Percentiles rank a stretch among this genome's conserved stretches.
phyloP scores from a whole-genome alignment of 2,329 filamentous ascomycete species.

The Stagonosporopsis tanaceti region DNA sequence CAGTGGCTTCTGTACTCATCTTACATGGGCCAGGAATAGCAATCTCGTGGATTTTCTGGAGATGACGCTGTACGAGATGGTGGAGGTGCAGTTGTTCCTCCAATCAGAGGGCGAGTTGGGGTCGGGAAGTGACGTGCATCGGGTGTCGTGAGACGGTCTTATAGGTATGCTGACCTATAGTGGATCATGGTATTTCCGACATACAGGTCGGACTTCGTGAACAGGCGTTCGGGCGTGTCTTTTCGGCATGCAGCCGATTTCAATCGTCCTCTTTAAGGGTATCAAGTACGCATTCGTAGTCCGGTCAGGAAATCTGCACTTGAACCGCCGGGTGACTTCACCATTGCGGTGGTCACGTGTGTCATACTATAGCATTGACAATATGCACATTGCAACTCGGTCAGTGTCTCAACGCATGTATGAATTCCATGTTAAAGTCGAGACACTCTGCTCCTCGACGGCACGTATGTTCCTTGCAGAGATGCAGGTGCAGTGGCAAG shows the following conservation, averaged over 20 bases:
- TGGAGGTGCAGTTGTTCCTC: conserved; percentile 16
- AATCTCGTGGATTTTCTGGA: conserved; percentile 13
- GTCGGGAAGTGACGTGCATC: conserved; percentile 15
- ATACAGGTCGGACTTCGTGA: conserved; percentile 3
- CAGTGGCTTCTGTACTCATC: conserved; percentile 19
- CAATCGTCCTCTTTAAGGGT: not conserved
- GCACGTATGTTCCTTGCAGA: not conserved
- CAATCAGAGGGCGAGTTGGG: conserved; percentile 7
- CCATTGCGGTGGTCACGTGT: not conserved
- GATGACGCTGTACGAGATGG: conserved; percentile 16
- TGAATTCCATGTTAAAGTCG: not conserved
- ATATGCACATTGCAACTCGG: conserved; percentile 5
- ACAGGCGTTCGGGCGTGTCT: conserved; percentile 14
- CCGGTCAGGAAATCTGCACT: not conserved
- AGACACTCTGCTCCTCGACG: conserved; percentile 1
- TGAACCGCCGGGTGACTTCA: not conserved
- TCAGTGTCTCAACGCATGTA: not conserved
- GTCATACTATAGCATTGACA: conserved; percentile 9
- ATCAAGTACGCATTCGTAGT: not conserved
- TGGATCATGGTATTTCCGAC: conserved; percentile 16
- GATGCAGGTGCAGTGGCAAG: not conserved
- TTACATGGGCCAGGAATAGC: conserved; percentile 15
- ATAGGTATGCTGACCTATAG: conserved; percentile 21
- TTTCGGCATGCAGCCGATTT: not conserved
- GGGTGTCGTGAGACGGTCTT: conserved; percentile 22